These are phyloP conservation scores for Thraustochytrium striatum DNA, from an alignment of 352 stramenopile genomes.

Conservation along the genomic window DNA sequence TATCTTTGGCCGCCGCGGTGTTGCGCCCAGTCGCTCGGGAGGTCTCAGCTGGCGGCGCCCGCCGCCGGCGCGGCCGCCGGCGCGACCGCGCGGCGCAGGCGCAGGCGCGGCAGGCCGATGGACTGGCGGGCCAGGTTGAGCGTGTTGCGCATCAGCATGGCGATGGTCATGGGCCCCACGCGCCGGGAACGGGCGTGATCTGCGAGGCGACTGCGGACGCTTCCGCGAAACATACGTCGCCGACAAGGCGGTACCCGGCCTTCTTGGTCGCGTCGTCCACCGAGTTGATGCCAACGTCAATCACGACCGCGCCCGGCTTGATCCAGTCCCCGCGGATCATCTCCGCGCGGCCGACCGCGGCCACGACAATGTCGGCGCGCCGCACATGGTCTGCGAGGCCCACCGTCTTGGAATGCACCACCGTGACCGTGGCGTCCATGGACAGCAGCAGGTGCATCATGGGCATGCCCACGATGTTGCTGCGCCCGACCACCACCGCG, in stretches of 20 bases:
- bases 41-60: too few species aligned
- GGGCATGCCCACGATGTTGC: constrained; percentile 94
- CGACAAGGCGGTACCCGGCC: constrained; percentile 91
- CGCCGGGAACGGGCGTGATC: constrained; percentile 92
- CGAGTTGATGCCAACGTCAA: constrained; percentile 97
- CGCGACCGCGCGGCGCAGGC: constrained; percentile 18
- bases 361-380: constrained; percentile 93
- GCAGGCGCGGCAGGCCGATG: constrained; percentile 23
- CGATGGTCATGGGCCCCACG: constrained; percentile 98
- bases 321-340: constrained; percentile 91
- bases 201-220: constrained; percentile 72
- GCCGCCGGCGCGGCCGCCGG: too few species aligned
- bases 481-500: constrained; percentile 91
- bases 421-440: constrained; percentile 92
- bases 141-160: constrained; percentile 64
- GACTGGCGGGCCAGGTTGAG: constrained; percentile 41
- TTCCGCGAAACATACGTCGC: constrained; percentile 88
- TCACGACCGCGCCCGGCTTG: constrained; percentile 90
- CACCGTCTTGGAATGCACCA: constrained; percentile 90
- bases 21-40: too few species aligned
- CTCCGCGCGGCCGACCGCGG: constrained; percentile 87
- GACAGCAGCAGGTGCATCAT: constrained; percentile 90
- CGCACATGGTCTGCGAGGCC: constrained; percentile 78
- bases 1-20: too few species aligned
- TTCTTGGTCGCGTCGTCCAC: constrained; percentile 57